phyloP scores from a whole-genome alignment of 1,284 basidiomycete genomes.

The Leccinum insolens region DNA sequence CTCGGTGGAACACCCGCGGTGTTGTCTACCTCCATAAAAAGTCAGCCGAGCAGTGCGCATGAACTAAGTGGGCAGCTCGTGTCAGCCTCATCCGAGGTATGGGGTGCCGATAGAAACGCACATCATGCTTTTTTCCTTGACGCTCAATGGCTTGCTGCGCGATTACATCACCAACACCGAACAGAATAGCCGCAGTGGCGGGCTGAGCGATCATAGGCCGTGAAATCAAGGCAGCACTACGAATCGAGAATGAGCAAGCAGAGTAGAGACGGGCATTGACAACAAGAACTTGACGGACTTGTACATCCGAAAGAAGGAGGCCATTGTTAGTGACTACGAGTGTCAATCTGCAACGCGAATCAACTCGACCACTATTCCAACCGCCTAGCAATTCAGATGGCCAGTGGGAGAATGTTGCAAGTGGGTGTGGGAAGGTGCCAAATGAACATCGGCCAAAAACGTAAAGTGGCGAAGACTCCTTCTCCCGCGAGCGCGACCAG shows the following conservation, averaged over 20 bases:
- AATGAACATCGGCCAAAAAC: background rate
- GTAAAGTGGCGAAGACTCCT: no score
- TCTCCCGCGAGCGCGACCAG: background rate
- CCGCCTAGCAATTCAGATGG: background rate
- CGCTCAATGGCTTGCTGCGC: constrained; percentile 83
- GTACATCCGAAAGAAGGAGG: constrained; percentile 34
- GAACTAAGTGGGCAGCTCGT: constrained; percentile 45
- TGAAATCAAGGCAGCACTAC: constrained; percentile 61
- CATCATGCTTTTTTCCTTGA: constrained; percentile 69
- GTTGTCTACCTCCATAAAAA: constrained; percentile 69
- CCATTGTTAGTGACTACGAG: constrained; percentile 14
- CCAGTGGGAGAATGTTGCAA: background rate
- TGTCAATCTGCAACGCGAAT: background rate
- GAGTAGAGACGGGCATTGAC: background rate
- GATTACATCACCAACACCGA: constrained; percentile 79
- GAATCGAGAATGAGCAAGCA: constrained; percentile 9
- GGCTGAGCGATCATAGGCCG: constrained; percentile 70
- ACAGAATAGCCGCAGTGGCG: constrained; percentile 67
- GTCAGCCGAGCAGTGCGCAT: constrained; percentile 70
- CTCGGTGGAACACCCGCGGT: background rate
- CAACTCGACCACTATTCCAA: background rate
- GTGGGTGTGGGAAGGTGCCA: background rate
- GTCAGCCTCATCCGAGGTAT: background rate
- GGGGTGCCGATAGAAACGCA: constrained; percentile 38
- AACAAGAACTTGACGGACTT: constrained; percentile 26